Percentiles rank a stretch among this genome's conserved stretches.
Evolutionary conservation across 345 rosid genomes (phyloP).

Genomic region (Geranium rotundifolium): DNA sequence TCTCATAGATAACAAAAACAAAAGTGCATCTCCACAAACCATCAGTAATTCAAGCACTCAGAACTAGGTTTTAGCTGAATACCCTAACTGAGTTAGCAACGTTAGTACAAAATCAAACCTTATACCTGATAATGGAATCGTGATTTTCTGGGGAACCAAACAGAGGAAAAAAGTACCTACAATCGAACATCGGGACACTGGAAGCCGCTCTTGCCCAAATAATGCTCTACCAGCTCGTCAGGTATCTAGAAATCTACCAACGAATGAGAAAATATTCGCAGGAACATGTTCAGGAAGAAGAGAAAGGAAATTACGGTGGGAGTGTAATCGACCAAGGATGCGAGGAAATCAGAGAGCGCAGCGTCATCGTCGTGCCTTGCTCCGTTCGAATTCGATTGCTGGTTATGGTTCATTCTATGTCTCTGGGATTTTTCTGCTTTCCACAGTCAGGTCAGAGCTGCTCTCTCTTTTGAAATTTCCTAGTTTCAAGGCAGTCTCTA

Average conservation of each 20-base stretch:
- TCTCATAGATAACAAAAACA: no score
- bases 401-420: constrained; percentile 34
- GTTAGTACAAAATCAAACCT: neutral
- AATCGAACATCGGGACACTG: constrained; percentile 93
- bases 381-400: constrained; percentile 21
- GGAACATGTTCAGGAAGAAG: neutral
- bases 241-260: constrained; percentile 48
- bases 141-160: neutral
- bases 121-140: neutral
- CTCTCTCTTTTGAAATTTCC: no score
- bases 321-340: constrained; percentile 79
- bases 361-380: constrained; percentile 79
- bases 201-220: constrained; percentile 90
- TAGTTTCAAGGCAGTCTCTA: no score
- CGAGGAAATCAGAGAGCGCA: constrained; percentile 64
- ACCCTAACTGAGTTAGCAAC: neutral
- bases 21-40: no score
- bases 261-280: neutral
- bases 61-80: no score
- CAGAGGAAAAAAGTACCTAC: constrained; percentile 40
- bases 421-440: neutral
- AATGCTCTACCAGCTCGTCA: constrained; percentile 91
- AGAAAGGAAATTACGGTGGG: constrained; percentile 39
- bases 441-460: no score
- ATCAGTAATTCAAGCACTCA: no score